These are phyloP conservation scores for Yamadazyma jaroonii DNA, from an alignment of 1,139 yeast genomes.

Conservation along the genomic window DNA sequence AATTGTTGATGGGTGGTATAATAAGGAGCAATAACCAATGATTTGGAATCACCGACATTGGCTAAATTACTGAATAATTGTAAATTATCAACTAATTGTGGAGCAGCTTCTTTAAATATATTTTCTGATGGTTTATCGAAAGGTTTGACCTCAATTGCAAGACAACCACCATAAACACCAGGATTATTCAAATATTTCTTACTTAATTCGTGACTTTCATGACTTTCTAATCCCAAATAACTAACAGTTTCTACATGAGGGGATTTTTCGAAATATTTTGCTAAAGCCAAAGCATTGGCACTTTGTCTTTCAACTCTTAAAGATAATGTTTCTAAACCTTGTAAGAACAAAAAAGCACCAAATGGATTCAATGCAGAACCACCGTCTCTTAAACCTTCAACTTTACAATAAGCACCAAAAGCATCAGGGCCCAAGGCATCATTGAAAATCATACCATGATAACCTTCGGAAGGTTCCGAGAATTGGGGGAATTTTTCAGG, in stretches of 20 bases:
- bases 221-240: constrained; percentile 85
- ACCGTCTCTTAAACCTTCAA: constrained; percentile 85
- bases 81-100: constrained; percentile 76
- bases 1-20: constrained; percentile 95
- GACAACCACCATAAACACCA: constrained; percentile 80
- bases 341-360: constrained; percentile 78
- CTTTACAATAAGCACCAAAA: constrained; percentile 75
- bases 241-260: constrained; percentile 84
- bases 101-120: constrained; percentile 72
- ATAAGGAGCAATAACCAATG: constrained; percentile 92
- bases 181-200: constrained; percentile 66
- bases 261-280: constrained; percentile 69
- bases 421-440: constrained; percentile 83
- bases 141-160: constrained; percentile 76
- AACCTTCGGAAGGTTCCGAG: constrained; percentile 86
- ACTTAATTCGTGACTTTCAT: constrained; percentile 77
- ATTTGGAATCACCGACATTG: constrained; percentile 94
- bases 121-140: constrained; percentile 45
- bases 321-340: constrained; percentile 92
- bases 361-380: constrained; percentile 92
- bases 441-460: constrained; percentile 81
- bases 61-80: constrained; percentile 89
- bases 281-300: constrained; percentile 77
- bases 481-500: constrained; percentile 90
- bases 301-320: constrained; percentile 93